These are phyloP conservation scores for Claviceps humidiphila DNA, from an alignment of 2,329 filamentous ascomycete species.

Conservation along the genomic window DNA sequence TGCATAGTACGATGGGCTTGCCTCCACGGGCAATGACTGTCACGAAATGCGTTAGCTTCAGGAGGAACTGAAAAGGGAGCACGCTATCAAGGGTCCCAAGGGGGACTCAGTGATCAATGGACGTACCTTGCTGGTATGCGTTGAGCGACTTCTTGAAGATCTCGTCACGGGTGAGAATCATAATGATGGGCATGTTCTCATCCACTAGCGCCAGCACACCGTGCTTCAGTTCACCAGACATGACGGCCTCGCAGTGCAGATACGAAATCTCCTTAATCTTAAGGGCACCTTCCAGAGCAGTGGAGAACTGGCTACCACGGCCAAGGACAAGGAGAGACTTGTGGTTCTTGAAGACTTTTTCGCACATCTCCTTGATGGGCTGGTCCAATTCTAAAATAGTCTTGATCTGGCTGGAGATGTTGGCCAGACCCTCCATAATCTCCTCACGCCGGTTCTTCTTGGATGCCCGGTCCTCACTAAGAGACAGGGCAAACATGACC, in stretches of 20 bases:
- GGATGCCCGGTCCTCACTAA: constrained; percentile 91
- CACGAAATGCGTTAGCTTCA: background rate
- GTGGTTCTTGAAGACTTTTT: constrained; percentile 89
- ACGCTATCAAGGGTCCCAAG: background rate
- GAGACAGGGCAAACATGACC: constrained; percentile 97
- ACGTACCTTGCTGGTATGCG: constrained; percentile 87
- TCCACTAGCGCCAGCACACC: constrained; percentile 94
- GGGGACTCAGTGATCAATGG: no score
- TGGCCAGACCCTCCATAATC: constrained; percentile 86
- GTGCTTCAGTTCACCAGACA: constrained; percentile 99
- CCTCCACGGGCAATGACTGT: constrained; percentile 90
- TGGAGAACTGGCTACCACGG: constrained; percentile 92
- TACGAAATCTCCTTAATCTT: constrained; percentile 99
- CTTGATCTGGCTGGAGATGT: constrained; percentile 84
- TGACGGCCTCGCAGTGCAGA: constrained; percentile 98
- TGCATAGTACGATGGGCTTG: constrained; percentile 98
- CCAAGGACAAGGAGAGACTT: constrained; percentile 90
- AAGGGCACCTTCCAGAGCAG: constrained; percentile 88
- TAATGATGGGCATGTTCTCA: constrained; percentile 97
- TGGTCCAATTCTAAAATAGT: constrained; percentile 83
- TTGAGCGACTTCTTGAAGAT: constrained; percentile 99
- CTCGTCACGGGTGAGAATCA: constrained; percentile 93
- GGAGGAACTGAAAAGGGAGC: background rate
- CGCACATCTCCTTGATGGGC: constrained; percentile 86
- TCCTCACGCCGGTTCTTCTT: constrained; percentile 86